Conservation (phyloP, 192 early-diverging fungal species). For the Neocallimastix lanati region DNA sequence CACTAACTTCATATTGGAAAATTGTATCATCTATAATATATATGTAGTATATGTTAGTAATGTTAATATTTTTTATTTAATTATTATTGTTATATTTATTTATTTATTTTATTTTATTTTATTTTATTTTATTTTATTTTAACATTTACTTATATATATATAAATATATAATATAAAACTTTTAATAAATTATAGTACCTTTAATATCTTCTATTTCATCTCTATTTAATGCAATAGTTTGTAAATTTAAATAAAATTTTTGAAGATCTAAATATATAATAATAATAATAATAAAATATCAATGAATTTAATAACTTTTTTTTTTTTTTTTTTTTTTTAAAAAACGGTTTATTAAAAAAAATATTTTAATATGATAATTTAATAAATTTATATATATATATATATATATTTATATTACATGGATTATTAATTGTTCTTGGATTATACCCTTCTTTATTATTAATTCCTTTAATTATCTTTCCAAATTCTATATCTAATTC, state of each 20-base stretch:
- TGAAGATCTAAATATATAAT: constrained; percentile 12
- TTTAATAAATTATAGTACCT: constrained; percentile 1
- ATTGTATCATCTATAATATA: background rate
- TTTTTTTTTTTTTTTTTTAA: too few species aligned
- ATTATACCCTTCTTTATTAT: constrained; percentile 13
- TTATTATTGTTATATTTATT: too few species aligned
- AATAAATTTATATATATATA: background rate
- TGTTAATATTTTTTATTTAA: too few species aligned
- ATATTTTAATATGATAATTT: too few species aligned
- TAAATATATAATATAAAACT: too few species aligned
- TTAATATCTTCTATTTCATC: constrained; percentile 14
- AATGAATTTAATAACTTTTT: too few species aligned
- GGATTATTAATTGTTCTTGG: constrained; percentile 13
- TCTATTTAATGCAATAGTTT: constrained; percentile 18
- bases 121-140: too few species aligned
- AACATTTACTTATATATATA: too few species aligned
- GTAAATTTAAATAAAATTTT: constrained; percentile 24
- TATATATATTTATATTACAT: background rate
- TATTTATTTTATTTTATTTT: too few species aligned
- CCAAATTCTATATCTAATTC: constrained; percentile 1
- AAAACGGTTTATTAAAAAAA: too few species aligned
- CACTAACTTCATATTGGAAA: background rate
- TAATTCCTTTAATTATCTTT: background rate
- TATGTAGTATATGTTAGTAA: too few species aligned
- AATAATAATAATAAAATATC: too few species aligned